phyloP scores from a whole-genome alignment of 2,329 filamentous ascomycete species.

The Arthroderma sp. region DNA sequence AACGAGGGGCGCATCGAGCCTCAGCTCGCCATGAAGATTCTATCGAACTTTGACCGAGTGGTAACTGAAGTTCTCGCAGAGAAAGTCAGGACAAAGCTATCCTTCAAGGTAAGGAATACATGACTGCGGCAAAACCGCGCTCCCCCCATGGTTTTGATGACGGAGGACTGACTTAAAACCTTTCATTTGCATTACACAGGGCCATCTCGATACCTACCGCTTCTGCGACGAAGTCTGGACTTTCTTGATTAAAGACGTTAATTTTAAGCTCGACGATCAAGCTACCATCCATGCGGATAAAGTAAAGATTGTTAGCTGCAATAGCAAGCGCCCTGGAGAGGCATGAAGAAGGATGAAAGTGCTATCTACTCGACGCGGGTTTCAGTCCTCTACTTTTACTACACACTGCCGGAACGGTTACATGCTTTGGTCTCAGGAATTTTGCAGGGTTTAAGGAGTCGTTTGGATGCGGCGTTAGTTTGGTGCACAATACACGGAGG shows the following conservation, averaged over 20 bases:
- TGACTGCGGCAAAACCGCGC: too few relatives aligned
- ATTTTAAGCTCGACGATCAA: slow-evolving; percentile 90
- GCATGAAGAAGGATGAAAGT: slow-evolving; percentile 4
- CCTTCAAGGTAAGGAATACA: slow-evolving; percentile 65
- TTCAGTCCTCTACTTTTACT: too few relatives aligned
- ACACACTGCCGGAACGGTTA: too few relatives aligned
- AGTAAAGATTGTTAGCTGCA: slow-evolving; percentile 97
- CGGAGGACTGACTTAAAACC: slow-evolving; percentile 1
- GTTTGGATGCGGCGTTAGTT: too few relatives aligned
- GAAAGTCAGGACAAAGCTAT: slow-evolving; percentile 78
- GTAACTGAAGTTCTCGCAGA: slow-evolving; percentile 85
- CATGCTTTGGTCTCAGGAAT: too few relatives aligned
- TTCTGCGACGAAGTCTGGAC: slow-evolving; percentile 99
- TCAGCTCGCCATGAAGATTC: slow-evolving; percentile 96
- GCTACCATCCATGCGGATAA: slow-evolving; percentile 69
- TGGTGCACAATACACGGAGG: too few relatives aligned
- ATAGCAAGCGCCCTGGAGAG: slow-evolving; percentile 66
- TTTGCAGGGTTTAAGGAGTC: too few relatives aligned
- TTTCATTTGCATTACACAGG: slow-evolving; percentile 40
- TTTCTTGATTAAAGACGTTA: slow-evolving; percentile 95
- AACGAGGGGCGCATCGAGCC: slow-evolving; percentile 90
- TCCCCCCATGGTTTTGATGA: neutral
- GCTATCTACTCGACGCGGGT: neutral
- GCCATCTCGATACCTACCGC: slow-evolving; percentile 92
- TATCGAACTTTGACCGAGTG: slow-evolving; percentile 86